phyloP scores from a whole-genome alignment of 495 filamentous ascomycete genomes.

The Pseudevernia furfuracea region DNA sequence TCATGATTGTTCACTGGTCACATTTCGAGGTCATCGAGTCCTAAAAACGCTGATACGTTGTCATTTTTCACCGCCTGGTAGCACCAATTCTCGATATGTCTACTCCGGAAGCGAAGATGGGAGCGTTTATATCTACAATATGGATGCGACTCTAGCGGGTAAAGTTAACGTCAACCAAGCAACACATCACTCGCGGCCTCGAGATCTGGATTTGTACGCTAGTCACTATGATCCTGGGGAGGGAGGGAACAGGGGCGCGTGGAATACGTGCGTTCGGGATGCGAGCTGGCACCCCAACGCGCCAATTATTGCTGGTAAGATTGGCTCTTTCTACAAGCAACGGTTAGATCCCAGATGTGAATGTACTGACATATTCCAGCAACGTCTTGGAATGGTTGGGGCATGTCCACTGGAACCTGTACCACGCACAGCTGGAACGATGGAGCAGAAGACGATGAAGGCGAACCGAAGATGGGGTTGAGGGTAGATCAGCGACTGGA shows the following conservation, averaged over 20 bases:
- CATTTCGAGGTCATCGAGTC: slow-evolving; percentile 83
- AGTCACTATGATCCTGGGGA: slow-evolving; percentile 33
- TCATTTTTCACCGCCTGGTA: slow-evolving; percentile 86
- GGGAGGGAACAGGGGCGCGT: slow-evolving; percentile 33
- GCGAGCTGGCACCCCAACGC: slow-evolving; percentile 92
- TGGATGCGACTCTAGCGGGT: slow-evolving; percentile 81
- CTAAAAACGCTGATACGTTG: slow-evolving; percentile 86
- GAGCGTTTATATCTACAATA: slow-evolving; percentile 82
- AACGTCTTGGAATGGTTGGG: slow-evolving; percentile 72
- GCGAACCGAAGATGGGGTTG: slow-evolving; percentile 49
- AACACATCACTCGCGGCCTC: slow-evolving; percentile 53
- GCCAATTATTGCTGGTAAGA: slow-evolving; percentile 76
- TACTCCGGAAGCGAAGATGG: slow-evolving; percentile 87
- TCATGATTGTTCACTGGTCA: slow-evolving; percentile 85
- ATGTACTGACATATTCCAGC: slow-evolving; percentile 39
- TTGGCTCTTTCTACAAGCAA: background rate
- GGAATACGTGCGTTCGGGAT: slow-evolving; percentile 83
- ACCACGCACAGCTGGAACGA: slow-evolving; percentile 73
- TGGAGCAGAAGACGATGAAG: slow-evolving; percentile 55
- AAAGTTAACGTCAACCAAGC: slow-evolving; percentile 68
- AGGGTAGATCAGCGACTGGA: slow-evolving; percentile 47
- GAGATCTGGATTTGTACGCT: slow-evolving; percentile 38
- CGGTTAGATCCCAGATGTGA: background rate
- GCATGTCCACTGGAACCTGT: slow-evolving; percentile 60
- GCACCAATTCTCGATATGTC: slow-evolving; percentile 86